phyloP scores from a whole-genome alignment of 2,329 filamentous ascomycete genomes.

The Phialophora tarda region DNA sequence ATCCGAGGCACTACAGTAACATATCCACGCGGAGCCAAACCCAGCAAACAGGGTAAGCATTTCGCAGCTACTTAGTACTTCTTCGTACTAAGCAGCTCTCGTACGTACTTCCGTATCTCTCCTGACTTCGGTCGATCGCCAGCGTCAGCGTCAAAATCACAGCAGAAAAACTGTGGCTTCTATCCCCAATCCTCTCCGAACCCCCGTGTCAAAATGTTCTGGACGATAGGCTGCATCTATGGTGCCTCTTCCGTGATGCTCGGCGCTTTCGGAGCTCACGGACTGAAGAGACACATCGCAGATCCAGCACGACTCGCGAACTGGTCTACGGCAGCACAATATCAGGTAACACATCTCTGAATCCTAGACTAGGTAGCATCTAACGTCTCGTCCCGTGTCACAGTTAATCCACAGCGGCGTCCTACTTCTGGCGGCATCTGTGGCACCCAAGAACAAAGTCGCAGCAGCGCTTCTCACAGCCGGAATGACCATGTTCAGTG shows the following conservation, averaged over 20 bases:
- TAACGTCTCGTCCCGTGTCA: neutral
- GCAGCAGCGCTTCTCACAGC: constrained; percentile 66
- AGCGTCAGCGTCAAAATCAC: neutral
- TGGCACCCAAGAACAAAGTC: constrained; percentile 61
- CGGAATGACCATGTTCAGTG: constrained; percentile 71
- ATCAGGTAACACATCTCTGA: constrained; percentile 58
- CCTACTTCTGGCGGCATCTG: constrained; percentile 61
- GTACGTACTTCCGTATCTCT: too few relatives aligned
- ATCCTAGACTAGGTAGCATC: neutral
- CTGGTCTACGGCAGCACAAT: constrained; percentile 70
- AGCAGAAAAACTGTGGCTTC: neutral
- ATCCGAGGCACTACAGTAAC: too few relatives aligned
- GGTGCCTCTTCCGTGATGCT: constrained; percentile 66
- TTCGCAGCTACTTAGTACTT: too few relatives aligned
- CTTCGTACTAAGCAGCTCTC: too few relatives aligned
- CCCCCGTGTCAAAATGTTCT: constrained; percentile 51
- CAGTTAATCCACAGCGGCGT: constrained; percentile 68
- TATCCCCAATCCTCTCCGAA: neutral
- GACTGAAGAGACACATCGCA: constrained; percentile 65
- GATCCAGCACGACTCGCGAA: constrained; percentile 65
- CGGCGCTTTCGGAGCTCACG: constrained; percentile 72
- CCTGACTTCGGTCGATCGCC: neutral
- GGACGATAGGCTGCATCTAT: constrained; percentile 66
- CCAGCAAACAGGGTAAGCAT: constrained; percentile 9
- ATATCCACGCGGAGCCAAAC: constrained; percentile 1